Percentiles rank a stretch among this genome's conserved stretches.
These are phyloP conservation scores for Diplodia scrobiculata DNA, from an alignment of 2,329 filamentous ascomycete genomes.

Conservation along the genomic window DNA sequence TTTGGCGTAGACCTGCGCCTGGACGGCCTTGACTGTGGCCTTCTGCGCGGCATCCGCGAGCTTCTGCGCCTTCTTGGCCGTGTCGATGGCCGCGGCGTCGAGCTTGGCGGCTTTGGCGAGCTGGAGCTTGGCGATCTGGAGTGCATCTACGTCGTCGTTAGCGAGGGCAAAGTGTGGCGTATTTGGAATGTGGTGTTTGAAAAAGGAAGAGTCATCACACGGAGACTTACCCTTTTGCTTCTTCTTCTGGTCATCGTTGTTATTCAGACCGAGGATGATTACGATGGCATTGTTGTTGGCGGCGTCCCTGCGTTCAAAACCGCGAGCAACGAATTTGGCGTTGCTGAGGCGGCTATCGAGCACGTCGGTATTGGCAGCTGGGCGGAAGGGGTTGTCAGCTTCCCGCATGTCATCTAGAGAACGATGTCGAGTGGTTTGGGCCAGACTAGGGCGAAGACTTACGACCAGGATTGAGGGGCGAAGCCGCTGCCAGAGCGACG, in stretches of 20 bases:
- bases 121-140: constrained; percentile 19
- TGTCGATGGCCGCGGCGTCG: constrained; percentile 15
- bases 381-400: neutral
- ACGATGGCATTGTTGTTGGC: constrained; percentile 4
- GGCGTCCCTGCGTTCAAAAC: neutral
- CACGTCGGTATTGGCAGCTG: constrained; percentile 13
- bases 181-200: neutral
- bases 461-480: constrained; percentile 34
- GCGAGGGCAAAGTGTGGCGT: neutral
- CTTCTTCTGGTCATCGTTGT: constrained; percentile 4
- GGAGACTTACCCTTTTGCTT: constrained; percentile 13
- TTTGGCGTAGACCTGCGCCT: constrained; percentile 4
- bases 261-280: constrained; percentile 11
- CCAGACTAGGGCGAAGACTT: constrained; percentile 31
- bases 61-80: constrained; percentile 16
- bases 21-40: constrained; percentile 15
- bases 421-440: neutral
- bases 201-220: neutral
- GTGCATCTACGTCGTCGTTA: neutral
- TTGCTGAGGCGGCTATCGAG: constrained; percentile 1
- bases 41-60: constrained; percentile 12
- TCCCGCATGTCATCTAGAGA: neutral
- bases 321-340: constrained; percentile 3
- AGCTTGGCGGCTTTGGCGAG: constrained; percentile 9
- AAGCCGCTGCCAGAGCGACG: constrained; percentile 34